phyloP scores from a whole-genome alignment of 2,329 filamentous ascomycete genomes.

The Ascochyta clinopodiicola region DNA sequence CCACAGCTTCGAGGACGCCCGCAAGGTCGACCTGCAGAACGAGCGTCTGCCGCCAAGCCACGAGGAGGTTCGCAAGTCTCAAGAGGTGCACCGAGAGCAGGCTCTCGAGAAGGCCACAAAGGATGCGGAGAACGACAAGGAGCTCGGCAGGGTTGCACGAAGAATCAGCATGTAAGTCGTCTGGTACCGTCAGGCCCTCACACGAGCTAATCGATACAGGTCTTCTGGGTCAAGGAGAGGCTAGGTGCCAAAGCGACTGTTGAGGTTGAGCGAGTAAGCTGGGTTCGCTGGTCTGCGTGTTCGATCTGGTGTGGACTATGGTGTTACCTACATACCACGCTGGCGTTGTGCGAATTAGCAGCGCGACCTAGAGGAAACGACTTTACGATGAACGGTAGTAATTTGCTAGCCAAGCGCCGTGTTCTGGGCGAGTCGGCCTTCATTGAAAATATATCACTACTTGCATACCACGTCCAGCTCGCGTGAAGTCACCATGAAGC shows the following conservation, averaged over 20 bases:
- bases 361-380: slow-evolving; percentile 37
- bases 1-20: slow-evolving; percentile 92
- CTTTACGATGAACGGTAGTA: slow-evolving; percentile 39
- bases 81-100: slow-evolving; percentile 78
- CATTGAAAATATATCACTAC: slow-evolving; percentile 32
- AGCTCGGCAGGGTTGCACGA: slow-evolving; percentile 83
- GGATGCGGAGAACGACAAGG: slow-evolving; percentile 91
- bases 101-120: slow-evolving; percentile 85
- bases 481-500: slow-evolving; percentile 5
- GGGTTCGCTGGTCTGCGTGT: slow-evolving; percentile 7
- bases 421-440: slow-evolving; percentile 29
- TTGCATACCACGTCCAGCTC: not conserved
- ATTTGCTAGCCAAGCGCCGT: slow-evolving; percentile 35
- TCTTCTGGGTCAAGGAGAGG: slow-evolving; percentile 50
- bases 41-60: slow-evolving; percentile 90
- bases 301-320: slow-evolving; percentile 14
- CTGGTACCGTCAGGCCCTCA: not conserved
- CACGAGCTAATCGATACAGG: slow-evolving; percentile 37
- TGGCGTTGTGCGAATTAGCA: slow-evolving; percentile 16
- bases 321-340: slow-evolving; percentile 11
- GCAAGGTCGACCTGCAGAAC: slow-evolving; percentile 96
- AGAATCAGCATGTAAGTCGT: slow-evolving; percentile 90
- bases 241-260: slow-evolving; percentile 31
- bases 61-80: slow-evolving; percentile 86
- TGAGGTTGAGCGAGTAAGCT: slow-evolving; percentile 19